Evolutionary conservation across 768 basidiomycete genomes (phyloP).

Genomic region (Termitomyces heimii): DNA sequence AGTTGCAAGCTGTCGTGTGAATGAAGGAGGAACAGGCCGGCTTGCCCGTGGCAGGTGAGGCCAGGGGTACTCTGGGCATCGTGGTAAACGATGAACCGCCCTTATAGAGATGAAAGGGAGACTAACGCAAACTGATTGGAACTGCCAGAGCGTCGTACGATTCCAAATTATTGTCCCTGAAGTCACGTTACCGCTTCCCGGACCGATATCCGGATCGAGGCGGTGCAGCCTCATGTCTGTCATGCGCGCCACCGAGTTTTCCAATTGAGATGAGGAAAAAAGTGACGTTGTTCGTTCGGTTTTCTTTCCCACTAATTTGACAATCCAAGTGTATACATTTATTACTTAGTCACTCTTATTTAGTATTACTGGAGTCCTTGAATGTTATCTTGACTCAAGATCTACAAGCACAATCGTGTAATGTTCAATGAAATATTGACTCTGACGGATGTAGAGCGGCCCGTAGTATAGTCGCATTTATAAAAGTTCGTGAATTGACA

Average conservation of each 20-base stretch:
- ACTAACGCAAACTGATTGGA: background rate
- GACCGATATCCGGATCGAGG: background rate
- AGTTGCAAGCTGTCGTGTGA: conserved; percentile 62
- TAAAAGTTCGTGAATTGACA: background rate
- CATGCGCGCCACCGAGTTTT: background rate
- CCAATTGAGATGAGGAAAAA: background rate
- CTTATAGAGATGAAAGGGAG: background rate
- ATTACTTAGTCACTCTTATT: background rate
- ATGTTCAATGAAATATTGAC: background rate
- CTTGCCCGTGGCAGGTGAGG: conserved; percentile 53
- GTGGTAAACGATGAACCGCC: conserved; percentile 6
- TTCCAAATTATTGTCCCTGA: conserved; percentile 3
- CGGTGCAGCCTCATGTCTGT: background rate
- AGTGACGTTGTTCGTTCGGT: background rate
- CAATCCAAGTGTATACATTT: background rate
- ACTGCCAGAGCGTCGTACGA: conserved; percentile 1
- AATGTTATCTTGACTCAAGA: background rate
- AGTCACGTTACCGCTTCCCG: conserved; percentile 3
- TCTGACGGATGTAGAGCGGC: background rate
- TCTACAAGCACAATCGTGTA: background rate
- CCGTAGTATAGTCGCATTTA: background rate
- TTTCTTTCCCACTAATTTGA: background rate
- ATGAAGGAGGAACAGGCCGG: conserved; percentile 45
- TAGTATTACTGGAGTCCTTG: background rate
- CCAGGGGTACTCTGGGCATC: conserved; percentile 53